Evolutionary conservation across 306 rosid genomes (phyloP).

Genomic region (Cucumis sativus): Cucumber_9930_V3 NC_026655.2:11504501-11505000

Average conservation of each 20-base stretch:
- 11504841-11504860: background rate
- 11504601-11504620: background rate
- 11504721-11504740: conserved; percentile 42
- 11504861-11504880: background rate
- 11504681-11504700: conserved; percentile 52
- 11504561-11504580: conserved; percentile 15
- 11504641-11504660: conserved; percentile 13
- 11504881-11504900: background rate
- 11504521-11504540: conserved; percentile 58
- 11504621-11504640: conserved; percentile 4
- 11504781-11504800: background rate
- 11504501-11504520: conserved; percentile 76
- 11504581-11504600: background rate
- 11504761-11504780: background rate
- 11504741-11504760: background rate
- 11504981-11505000: background rate
- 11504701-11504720: conserved; percentile 68
- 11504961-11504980: background rate
- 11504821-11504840: background rate
- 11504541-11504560: conserved; percentile 86
- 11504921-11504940: background rate
- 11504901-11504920: background rate
- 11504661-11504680: conserved; percentile 73
- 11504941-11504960: background rate
- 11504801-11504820: background rate